phyloP scores from a whole-genome alignment of 2,329 filamentous ascomycete species.

The Incumbomyces lentus region DNA sequence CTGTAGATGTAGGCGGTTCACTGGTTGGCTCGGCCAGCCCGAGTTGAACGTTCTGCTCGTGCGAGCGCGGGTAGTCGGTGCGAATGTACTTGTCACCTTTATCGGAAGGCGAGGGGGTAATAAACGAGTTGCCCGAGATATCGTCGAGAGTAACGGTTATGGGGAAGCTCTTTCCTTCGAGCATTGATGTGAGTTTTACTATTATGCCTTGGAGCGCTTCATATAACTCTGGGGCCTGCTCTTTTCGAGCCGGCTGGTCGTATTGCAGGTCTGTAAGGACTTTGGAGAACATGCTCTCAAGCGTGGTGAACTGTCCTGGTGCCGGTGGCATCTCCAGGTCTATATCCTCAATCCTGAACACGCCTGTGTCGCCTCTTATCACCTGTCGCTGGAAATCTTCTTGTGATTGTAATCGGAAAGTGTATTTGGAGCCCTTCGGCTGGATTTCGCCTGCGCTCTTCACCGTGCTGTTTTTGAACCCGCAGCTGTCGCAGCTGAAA shows the following conservation, averaged over 20 bases:
- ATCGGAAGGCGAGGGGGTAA: slow-evolving; percentile 66
- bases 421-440: slow-evolving; percentile 74
- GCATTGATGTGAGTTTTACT: slow-evolving; percentile 62
- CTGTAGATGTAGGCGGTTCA: slow-evolving; percentile 22
- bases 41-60: slow-evolving; percentile 76
- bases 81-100: slow-evolving; percentile 85
- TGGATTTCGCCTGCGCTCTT: slow-evolving; percentile 88
- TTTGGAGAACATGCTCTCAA: slow-evolving; percentile 74
- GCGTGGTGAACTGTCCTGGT: slow-evolving; percentile 81
- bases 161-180: slow-evolving; percentile 67
- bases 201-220: slow-evolving; percentile 70
- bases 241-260: slow-evolving; percentile 73
- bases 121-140: slow-evolving; percentile 90
- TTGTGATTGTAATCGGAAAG: slow-evolving; percentile 62
- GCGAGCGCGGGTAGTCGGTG: slow-evolving; percentile 69
- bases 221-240: slow-evolving; percentile 65
- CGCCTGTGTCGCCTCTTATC: slow-evolving; percentile 80
- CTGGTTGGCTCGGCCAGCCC: slow-evolving; percentile 51
- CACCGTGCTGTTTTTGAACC: slow-evolving; percentile 84
- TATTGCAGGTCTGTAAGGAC: slow-evolving; percentile 71
- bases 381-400: slow-evolving; percentile 76
- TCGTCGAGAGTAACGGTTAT: slow-evolving; percentile 86
- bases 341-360: slow-evolving; percentile 78
- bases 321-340: slow-evolving; percentile 89
- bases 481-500: slow-evolving; percentile 83